These are phyloP conservation scores for Chytriomyces sp. DNA, from an alignment of 192 early-diverging fungal species.

Conservation along the genomic window DNA sequence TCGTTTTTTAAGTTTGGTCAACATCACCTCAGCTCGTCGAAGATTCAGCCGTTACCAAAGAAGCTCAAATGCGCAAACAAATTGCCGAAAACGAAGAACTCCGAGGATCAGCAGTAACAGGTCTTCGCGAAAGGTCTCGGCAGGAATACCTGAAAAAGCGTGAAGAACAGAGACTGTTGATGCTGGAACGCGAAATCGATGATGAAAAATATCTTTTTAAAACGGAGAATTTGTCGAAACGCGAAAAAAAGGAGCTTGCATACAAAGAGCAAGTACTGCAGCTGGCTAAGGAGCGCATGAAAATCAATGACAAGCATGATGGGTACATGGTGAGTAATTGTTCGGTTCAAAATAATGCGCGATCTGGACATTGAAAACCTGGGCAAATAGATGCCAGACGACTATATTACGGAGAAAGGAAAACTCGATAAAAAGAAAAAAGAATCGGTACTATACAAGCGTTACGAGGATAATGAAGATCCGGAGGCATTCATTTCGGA, in stretches of 20 bases:
- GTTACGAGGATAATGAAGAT: conserved; percentile 84
- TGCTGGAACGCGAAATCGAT: conserved; percentile 76
- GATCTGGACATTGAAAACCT: not conserved
- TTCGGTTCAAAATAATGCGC: not conserved
- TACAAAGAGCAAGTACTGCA: conserved; percentile 84
- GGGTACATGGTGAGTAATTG: conserved; percentile 66
- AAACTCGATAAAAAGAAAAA: conserved; percentile 96
- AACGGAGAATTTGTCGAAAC: conserved; percentile 72
- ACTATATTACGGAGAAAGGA: conserved; percentile 98
- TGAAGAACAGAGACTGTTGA: conserved; percentile 78
- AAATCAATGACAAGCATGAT: conserved; percentile 77
- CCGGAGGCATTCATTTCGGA: conserved; percentile 75
- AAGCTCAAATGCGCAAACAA: conserved; percentile 70
- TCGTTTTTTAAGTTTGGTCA: conserved; percentile 3
- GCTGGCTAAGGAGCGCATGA: conserved; percentile 82
- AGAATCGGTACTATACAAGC: conserved; percentile 80
- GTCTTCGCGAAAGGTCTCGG: conserved; percentile 85
- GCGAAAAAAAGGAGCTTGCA: conserved; percentile 78
- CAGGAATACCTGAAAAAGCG: conserved; percentile 90
- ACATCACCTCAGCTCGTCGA: conserved; percentile 57
- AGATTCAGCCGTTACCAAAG: conserved; percentile 71
- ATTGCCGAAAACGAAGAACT: conserved; percentile 83
- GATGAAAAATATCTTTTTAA: conserved; percentile 89
- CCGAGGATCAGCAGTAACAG: conserved; percentile 69
- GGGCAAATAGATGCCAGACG: conserved; percentile 56